Base-by-base conservation (phyloP, 805 yeast species). In the Komagataella pastoris region DNA sequence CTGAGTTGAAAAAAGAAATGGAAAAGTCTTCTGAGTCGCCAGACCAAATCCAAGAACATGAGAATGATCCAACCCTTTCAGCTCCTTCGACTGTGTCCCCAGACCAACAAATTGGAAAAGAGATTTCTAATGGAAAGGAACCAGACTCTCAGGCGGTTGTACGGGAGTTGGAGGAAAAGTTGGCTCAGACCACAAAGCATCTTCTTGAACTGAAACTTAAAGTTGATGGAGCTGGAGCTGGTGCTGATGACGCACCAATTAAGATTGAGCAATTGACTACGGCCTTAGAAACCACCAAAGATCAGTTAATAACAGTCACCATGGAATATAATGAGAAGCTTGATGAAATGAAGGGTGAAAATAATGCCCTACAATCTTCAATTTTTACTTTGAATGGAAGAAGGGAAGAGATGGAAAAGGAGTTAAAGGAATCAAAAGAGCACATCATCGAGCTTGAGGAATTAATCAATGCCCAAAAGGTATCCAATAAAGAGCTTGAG, bases 401-500 rank as follows among this genome's bases (percentile, higher is more conserved):
- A 30, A 30, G 40, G 51, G 65, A 58, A 54, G 57, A 53, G 14
- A 49, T 61, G 51, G 63, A 58, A 55, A 48, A 47, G 7, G 52
- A 55, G 21, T 48, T 55, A 19, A 24, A 47, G 2, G 53, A 54
- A n/a, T 18, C 60, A 14, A 51, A 59, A 18, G 54, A 54, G 6
- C 62, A 61, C 12, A 66, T 61, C 47, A 60, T 59, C 5, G 58
- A 57, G 7, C 60, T 67, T 47, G 59, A 64, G 44, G 49, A 52
- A 0, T 62, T 63, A 24, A 54, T 69, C 2, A 10, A 24, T 23
- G 21, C 50, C 17, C 50, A 36, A 17, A 21, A 49, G 17, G 36
- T 23, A 18, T 7, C 30, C 3, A 21, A 24, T 10, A 36, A 17
- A 17, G 49, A 54, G 8, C 12, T 59, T 8, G 51, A 43, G 0